These are phyloP conservation scores for Saturnispora halmiae DNA, from an alignment of 805 yeast genomes.

Conservation along the genomic window DNA sequence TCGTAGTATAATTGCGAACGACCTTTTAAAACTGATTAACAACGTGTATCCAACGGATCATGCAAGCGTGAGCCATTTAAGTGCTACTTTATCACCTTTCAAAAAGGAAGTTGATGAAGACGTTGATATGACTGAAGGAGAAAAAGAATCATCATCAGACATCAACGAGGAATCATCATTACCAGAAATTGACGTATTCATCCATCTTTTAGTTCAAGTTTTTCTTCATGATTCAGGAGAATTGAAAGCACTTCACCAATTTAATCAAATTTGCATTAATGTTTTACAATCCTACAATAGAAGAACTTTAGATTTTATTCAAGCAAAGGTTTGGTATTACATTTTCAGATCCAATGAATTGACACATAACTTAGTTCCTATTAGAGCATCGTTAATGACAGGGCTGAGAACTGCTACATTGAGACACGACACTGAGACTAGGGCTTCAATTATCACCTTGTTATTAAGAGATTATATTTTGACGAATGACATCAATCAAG, in stretches of 20 bases:
- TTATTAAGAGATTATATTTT: conserved; percentile 72
- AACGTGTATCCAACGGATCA: conserved; percentile 44
- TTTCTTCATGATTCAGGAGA: conserved; percentile 58
- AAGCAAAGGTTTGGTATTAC: conserved; percentile 92
- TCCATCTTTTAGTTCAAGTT: conserved; percentile 72
- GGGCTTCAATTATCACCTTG: conserved; percentile 78
- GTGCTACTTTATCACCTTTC: conserved; percentile 25
- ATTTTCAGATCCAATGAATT: conserved; percentile 70
- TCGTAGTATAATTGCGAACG: conserved; percentile 45
- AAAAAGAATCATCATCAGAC: background rate
- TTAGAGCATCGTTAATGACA: conserved; percentile 61
- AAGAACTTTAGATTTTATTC: conserved; percentile 75
- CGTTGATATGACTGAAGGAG: too few relatives aligned
- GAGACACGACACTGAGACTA: conserved; percentile 87
- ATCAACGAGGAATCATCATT: conserved; percentile 37
- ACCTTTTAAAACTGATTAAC: conserved; percentile 47
- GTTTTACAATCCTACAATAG: conserved; percentile 60
- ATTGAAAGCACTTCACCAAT: conserved; percentile 38
- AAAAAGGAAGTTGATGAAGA: conserved; percentile 29
- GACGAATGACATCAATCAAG: conserved; percentile 75
- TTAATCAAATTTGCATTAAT: conserved; percentile 44
- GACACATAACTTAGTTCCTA: conserved; percentile 39
- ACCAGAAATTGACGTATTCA: conserved; percentile 74
- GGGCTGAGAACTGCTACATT: conserved; percentile 82
- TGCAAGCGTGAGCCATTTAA: conserved; percentile 34